These are phyloP conservation scores for Daedaleopsis sinensis DNA, from an alignment of 768 basidiomycete species.

Conservation along the genomic window DNA sequence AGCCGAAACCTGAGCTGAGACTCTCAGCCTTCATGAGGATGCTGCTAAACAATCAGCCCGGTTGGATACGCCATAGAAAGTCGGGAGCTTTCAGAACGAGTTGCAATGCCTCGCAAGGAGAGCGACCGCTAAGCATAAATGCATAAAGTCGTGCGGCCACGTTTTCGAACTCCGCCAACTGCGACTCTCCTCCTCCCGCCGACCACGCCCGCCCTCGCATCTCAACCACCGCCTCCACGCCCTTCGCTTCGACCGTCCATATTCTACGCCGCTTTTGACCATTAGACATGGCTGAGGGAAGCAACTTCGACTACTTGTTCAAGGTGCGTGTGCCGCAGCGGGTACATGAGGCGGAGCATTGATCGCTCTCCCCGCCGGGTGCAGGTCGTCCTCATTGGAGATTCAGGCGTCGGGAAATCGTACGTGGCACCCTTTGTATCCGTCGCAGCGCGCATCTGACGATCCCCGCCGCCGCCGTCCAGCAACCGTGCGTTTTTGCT, in stretches of 20 bases:
- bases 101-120: not conserved
- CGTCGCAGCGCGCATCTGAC: not conserved
- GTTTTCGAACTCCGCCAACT: conserved; percentile 35
- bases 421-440: conserved; percentile 50
- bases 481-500: conserved; percentile 62
- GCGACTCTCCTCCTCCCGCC: conserved; percentile 12
- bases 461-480: not conserved
- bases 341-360: conserved; percentile 3
- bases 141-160: not conserved
- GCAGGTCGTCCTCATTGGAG: conserved; percentile 97
- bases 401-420: conserved; percentile 99
- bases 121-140: not conserved
- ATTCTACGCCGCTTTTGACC: conserved; percentile 20
- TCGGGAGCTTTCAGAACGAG: no score
- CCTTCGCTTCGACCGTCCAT: conserved; percentile 10
- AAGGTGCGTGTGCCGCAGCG: conserved; percentile 59
- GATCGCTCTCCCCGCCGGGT: conserved; percentile 10
- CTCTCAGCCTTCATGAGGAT: no score
- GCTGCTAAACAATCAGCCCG: no score
- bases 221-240: conserved; percentile 8
- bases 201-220: conserved; percentile 17
- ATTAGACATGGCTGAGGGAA: conserved; percentile 79
- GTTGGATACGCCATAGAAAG: not conserved
- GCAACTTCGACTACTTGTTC: conserved; percentile 99
- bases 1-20: no score